Conservation (phyloP, 345 rosid genomes). For the Melaleuca alternifolia region DNA sequence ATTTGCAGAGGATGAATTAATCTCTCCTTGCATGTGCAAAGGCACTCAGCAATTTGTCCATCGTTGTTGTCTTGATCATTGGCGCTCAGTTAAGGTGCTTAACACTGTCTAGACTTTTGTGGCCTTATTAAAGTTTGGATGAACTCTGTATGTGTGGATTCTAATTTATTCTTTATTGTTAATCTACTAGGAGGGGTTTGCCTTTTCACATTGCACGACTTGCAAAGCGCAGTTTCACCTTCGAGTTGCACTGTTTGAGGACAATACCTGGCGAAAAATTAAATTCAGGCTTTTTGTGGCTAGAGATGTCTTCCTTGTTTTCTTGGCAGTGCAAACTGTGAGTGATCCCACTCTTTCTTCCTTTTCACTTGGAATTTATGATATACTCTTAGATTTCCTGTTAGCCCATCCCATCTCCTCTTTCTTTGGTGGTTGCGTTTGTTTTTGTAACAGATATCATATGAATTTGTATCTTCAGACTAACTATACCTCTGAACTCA, state of each 20-base stretch:
- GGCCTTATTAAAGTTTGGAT: neutral
- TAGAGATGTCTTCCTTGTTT: slow-evolving; percentile 82
- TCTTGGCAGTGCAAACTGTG: slow-evolving; percentile 84
- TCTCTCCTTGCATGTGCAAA: slow-evolving; percentile 98
- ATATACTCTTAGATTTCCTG: neutral
- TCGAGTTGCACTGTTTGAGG: slow-evolving; percentile 59
- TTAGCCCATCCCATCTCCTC: neutral
- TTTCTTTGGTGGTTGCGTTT: neutral
- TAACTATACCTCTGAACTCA: neutral
- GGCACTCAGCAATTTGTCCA: slow-evolving; percentile 92
- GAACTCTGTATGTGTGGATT: neutral
- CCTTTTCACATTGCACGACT: slow-evolving; percentile 89
- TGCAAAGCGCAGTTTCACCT: slow-evolving; percentile 89
- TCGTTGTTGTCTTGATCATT: slow-evolving; percentile 79
- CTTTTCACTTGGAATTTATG: neutral
- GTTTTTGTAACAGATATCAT: neutral
- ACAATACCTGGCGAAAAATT: slow-evolving; percentile 75
- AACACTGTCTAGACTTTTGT: neutral
- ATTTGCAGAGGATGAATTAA: slow-evolving; percentile 68
- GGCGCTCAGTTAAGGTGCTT: slow-evolving; percentile 71
- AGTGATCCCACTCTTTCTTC: neutral
- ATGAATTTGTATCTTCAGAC: neutral
- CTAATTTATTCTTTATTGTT: neutral
- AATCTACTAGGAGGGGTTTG: slow-evolving; percentile 72
- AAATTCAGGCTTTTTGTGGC: slow-evolving; percentile 95